Evolutionary conservation across 257 asterid genomes (phyloP).

Genomic region (Solanum dulcamara): DNA sequence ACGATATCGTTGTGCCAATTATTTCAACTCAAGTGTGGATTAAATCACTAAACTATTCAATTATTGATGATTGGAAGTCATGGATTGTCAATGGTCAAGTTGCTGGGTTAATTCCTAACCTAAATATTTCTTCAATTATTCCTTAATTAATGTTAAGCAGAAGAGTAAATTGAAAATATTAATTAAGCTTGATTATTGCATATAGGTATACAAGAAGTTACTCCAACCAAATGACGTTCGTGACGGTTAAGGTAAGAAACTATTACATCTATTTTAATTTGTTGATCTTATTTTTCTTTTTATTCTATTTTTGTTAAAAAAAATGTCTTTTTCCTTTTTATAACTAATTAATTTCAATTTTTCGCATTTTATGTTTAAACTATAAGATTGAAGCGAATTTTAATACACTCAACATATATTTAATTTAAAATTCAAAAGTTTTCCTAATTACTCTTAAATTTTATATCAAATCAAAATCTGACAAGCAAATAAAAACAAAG

Average conservation of each 20-base stretch:
- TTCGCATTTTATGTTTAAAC: too few relatives aligned
- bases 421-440: too few relatives aligned
- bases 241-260: background rate
- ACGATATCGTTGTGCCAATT: background rate
- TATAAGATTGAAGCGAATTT: too few relatives aligned
- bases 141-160: background rate
- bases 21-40: background rate
- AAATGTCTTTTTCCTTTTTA: too few relatives aligned
- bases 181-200: background rate
- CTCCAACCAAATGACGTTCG: background rate
- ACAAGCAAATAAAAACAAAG: too few relatives aligned
- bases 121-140: background rate
- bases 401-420: too few relatives aligned
- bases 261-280: too few relatives aligned
- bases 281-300: too few relatives aligned
- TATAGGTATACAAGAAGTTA: background rate
- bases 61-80: background rate
- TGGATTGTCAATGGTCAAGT: background rate
- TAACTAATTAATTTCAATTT: too few relatives aligned
- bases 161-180: background rate
- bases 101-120: background rate
- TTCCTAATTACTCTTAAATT: too few relatives aligned
- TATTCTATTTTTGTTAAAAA: too few relatives aligned
- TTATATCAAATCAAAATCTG: too few relatives aligned
- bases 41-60: background rate